These are phyloP conservation scores for Aspergillus sp. DNA, from an alignment of 2,329 filamentous ascomycete species.

Conservation along the genomic window DNA sequence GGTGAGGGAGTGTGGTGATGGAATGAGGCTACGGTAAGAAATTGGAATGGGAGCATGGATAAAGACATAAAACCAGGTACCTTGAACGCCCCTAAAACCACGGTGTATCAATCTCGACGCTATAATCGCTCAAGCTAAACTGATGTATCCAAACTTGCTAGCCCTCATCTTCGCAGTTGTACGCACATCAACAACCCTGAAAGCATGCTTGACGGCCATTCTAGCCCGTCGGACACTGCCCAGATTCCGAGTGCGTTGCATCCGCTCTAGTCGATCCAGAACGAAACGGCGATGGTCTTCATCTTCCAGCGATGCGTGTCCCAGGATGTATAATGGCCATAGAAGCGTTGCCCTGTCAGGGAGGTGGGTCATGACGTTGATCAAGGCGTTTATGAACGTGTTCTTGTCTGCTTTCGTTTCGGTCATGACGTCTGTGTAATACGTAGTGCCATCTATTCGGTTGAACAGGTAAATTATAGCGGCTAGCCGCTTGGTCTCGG, in stretches of 20 bases:
- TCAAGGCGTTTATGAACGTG: slow-evolving; percentile 20
- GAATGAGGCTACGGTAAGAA: too few species aligned
- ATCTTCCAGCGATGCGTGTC: slow-evolving; percentile 25
- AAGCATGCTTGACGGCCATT: slow-evolving; percentile 25
- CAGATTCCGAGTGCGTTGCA: slow-evolving; percentile 29
- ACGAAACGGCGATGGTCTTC: slow-evolving; percentile 33
- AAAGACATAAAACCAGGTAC: too few species aligned
- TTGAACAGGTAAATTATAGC: slow-evolving; percentile 32
- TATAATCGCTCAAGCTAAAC: not conserved
- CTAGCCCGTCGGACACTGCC: slow-evolving; percentile 30
- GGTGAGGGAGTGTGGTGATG: not conserved
- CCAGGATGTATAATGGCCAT: slow-evolving; percentile 29
- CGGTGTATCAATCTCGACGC: too few species aligned
- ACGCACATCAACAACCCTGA: slow-evolving; percentile 2
- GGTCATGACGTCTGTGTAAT: not conserved
- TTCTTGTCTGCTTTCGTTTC: slow-evolving; percentile 15
- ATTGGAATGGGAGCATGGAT: too few species aligned
- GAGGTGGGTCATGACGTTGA: slow-evolving; percentile 23
- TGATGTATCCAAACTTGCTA: not conserved
- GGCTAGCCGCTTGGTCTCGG: slow-evolving; percentile 31
- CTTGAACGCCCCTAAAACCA: too few species aligned
- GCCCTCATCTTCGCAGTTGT: not conserved
- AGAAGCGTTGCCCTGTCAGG: slow-evolving; percentile 25
- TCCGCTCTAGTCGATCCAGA: slow-evolving; percentile 26
- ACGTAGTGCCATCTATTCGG: not conserved